phyloP scores from a whole-genome alignment of 2,329 filamentous ascomycete species.

The Trichoderma sp. region DNA sequence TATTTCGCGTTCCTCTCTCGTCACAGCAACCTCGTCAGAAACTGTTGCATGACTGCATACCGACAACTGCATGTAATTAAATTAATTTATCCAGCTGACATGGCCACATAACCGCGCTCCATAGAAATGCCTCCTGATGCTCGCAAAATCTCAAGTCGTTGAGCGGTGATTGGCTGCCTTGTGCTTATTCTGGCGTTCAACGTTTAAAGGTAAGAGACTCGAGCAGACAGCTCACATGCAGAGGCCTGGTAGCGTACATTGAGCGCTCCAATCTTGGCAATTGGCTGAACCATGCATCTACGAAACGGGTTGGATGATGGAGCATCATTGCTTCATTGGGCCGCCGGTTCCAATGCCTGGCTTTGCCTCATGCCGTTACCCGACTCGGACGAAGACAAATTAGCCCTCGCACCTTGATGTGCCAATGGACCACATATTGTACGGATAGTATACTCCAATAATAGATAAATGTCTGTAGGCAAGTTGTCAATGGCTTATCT shows the following conservation, averaged over 20 bases:
- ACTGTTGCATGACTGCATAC: not conserved
- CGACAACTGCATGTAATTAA: not conserved
- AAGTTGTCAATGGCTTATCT: not conserved
- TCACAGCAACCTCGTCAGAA: not conserved
- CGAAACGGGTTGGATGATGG: constrained; percentile 1
- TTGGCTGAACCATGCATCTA: not conserved
- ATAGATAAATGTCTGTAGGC: no score
- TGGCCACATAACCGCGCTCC: not conserved
- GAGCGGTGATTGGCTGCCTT: not conserved
- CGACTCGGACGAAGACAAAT: not conserved
- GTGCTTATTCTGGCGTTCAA: not conserved
- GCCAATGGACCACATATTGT: not conserved
- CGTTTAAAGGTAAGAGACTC: not conserved
- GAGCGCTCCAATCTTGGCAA: constrained; percentile 5
- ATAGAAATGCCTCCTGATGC: not conserved
- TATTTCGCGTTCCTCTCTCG: not conserved
- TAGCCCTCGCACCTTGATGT: not conserved
- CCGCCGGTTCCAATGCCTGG: not conserved
- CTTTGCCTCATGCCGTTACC: not conserved
- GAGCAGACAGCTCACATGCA: constrained; percentile 6
- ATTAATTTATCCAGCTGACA: constrained; percentile 3
- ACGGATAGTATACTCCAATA: not conserved
- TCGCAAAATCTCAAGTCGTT: not conserved
- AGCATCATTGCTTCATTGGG: constrained; percentile 4
- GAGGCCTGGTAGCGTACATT: not conserved